Conservation (phyloP, 208 protist species). For the Trypanosoma melophagium region DNA sequence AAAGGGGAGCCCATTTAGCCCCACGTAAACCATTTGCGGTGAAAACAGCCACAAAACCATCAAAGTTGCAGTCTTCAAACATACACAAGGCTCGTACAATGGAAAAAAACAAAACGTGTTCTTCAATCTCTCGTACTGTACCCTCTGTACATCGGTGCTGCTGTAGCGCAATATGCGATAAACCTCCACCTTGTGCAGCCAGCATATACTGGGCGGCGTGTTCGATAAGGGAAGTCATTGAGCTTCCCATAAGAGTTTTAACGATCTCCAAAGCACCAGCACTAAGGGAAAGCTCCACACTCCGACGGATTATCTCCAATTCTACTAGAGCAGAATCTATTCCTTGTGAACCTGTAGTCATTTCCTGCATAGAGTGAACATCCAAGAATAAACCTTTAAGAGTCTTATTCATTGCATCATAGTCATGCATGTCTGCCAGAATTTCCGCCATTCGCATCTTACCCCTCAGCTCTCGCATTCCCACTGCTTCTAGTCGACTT, state of each 20-base stretch:
- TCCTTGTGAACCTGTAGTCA: background rate
- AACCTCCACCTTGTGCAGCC: background rate
- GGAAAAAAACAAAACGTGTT: conserved; percentile 21
- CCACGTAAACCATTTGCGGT: conserved; percentile 19
- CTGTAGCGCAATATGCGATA: background rate
- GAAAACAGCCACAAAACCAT: conserved; percentile 14
- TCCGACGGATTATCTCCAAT: conserved; percentile 15
- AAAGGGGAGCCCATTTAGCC: conserved; percentile 1
- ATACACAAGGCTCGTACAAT: conserved; percentile 23
- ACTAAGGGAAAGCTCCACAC: conserved; percentile 14
- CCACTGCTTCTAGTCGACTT: conserved; percentile 16
- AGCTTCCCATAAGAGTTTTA: conserved; percentile 1
- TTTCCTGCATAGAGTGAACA: background rate
- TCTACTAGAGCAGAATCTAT: conserved; percentile 5
- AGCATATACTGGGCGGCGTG: conserved; percentile 15
- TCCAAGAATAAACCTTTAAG: conserved; percentile 8
- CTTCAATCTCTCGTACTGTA: conserved; percentile 8
- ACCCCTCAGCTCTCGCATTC: conserved; percentile 2
- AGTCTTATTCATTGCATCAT: conserved; percentile 15
- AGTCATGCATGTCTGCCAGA: conserved; percentile 19
- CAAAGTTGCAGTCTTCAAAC: conserved; percentile 21
- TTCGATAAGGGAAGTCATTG: conserved; percentile 17
- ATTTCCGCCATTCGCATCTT: conserved; percentile 17
- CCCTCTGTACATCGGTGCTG: background rate
- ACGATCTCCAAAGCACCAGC: conserved; percentile 24